Base-by-base conservation (phyloP, 805 yeast genomes). In the Saturnispora hagleri region DNA sequence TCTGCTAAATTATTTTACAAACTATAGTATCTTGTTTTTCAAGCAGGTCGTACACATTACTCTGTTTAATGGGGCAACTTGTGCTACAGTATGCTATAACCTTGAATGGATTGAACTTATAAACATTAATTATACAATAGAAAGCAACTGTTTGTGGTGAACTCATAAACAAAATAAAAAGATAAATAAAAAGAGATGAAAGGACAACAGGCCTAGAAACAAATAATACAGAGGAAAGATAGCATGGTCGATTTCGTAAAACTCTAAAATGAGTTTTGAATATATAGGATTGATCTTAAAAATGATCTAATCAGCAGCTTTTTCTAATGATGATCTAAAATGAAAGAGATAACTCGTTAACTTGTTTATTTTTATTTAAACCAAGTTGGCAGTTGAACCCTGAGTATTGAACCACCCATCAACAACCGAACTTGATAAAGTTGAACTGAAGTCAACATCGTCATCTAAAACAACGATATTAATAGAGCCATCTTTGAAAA, bases 401-500 rank as follows among this genome's bases (percentile, higher is more conserved):
- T 75, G 51, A 43, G 69, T 64, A 51, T 65, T 60, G 55, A 78
- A 66, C 93, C 93, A 86, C n/a, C 62, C 53, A 46, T 66, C 57
- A 53, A 89, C 88, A 49, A 84, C 80, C 55, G 68, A 71, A 36
- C 75, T 62, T 60, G 74, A 76, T 58, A 89, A 73, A 44, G 80
- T 65, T 45, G 79, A 63, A 56, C 69, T 74, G 62, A 84, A 84
- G 58, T 72, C 71, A 45, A 70, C 66, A 45, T 53, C 34, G 60
- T 75, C 81, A 62, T 79, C 83, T 51, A 89, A 78, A 56, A 75
- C 71, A 56, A 80, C 79, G 62, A 88, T 69, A 63, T 79, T 77
- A 58, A 89, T 75, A 40, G 70, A 56, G 55, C 75, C 72, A 54
- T 77, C 73, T 57, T 77, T 73, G 72, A 93, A 91, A 64, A 93